Evolutionary conservation across 1,139 yeast genomes (phyloP).

Genomic region (Pneumocystis sp.): DNA sequence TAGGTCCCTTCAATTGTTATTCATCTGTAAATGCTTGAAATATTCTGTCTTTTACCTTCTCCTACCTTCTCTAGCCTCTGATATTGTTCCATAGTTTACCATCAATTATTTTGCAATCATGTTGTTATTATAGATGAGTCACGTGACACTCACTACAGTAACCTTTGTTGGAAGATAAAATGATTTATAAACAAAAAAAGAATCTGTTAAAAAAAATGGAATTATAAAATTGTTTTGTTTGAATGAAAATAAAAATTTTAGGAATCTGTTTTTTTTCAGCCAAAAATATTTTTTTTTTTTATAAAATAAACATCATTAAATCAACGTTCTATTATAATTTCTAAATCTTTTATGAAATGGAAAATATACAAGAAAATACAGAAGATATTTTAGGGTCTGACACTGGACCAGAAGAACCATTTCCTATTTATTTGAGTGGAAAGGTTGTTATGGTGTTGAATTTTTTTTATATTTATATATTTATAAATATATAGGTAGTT

Average conservation of each 20-base stretch:
- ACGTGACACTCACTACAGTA: background rate
- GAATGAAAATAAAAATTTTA: no score
- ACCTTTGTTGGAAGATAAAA: background rate
- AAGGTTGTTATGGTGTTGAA: background rate
- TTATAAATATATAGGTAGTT: constrained; percentile 29
- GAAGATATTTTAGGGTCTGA: background rate
- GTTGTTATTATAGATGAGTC: background rate
- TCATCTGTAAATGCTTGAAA: constrained; percentile 54
- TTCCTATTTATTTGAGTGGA: background rate
- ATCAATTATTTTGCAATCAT: background rate
- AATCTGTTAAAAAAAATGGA: background rate
- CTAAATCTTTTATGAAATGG: background rate
- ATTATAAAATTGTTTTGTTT: no score
- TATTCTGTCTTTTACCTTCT: constrained; percentile 43
- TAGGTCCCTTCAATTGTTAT: constrained; percentile 78
- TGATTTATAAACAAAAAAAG: no score
- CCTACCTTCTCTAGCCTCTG: constrained; percentile 94
- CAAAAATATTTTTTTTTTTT: no score
- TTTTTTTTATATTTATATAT: background rate
- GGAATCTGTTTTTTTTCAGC: background rate
- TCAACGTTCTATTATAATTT: no score
- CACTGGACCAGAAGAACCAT: background rate
- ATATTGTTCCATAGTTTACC: constrained; percentile 30
- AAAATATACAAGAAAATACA: background rate
- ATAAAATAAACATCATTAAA: no score